phyloP scores from a whole-genome alignment of 768 basidiomycete genomes.

The Suillus ampliporus region DNA sequence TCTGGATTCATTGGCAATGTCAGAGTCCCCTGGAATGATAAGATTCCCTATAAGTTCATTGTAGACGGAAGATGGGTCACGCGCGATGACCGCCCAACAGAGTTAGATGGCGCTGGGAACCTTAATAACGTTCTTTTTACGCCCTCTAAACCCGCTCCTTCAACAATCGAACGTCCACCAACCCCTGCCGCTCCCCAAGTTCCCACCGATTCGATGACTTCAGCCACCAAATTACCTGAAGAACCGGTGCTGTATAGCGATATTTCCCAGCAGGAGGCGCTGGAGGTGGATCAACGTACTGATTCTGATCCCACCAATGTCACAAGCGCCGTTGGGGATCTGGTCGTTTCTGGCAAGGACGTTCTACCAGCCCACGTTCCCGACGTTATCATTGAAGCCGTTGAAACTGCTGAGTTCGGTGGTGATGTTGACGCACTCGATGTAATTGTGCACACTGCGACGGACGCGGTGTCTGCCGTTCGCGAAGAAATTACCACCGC shows the following conservation, averaged over 20 bases:
- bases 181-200: background rate
- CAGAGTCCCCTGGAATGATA: conserved; percentile 64
- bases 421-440: background rate
- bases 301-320: background rate
- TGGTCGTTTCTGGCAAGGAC: background rate
- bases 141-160: conserved; percentile 49
- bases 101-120: conserved; percentile 66
- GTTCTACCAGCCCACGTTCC: background rate
- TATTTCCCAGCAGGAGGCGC: background rate
- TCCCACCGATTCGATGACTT: conserved; percentile 18
- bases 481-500: background rate
- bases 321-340: background rate
- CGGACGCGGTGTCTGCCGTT: background rate
- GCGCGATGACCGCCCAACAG: conserved; percentile 59
- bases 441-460: conserved; percentile 1
- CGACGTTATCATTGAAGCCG: background rate
- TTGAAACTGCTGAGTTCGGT: background rate
- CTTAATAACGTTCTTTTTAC: conserved; percentile 70
- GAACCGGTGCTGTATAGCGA: background rate
- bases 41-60: conserved; percentile 77
- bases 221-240: conserved; percentile 3
- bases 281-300: background rate
- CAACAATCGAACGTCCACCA: background rate
- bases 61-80: conserved; percentile 75
- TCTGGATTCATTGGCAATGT: conserved; percentile 61